Evolutionary conservation across 2,329 filamentous ascomycete genomes (phyloP).

Genomic region (Epichloe bromicola): DNA sequence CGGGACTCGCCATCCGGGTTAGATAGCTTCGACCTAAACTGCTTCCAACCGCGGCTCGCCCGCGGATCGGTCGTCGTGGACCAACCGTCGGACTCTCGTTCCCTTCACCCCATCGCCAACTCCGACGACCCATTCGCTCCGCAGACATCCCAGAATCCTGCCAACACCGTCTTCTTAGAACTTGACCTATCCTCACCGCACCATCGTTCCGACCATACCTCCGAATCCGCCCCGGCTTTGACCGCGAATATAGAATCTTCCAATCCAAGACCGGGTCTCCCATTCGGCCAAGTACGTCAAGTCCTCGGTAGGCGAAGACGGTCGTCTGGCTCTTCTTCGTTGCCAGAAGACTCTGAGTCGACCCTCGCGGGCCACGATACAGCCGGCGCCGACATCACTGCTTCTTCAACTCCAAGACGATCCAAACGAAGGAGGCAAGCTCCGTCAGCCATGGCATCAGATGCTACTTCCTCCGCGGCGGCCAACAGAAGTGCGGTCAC

Average conservation of each 20-base stretch:
- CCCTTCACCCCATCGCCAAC: conserved; percentile 23
- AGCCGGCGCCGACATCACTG: conserved; percentile 5
- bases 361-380: conserved; percentile 13
- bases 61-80: conserved; percentile 31
- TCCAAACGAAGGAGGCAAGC: conserved; percentile 44
- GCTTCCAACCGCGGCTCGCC: conserved; percentile 22
- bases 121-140: conserved; percentile 53
- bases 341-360: conserved; percentile 15
- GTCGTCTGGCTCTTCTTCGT: conserved; percentile 27
- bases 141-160: conserved; percentile 35
- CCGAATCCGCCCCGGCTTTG: conserved; percentile 17
- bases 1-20: background rate
- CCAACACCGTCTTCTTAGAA: conserved; percentile 33
- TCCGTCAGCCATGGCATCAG: conserved; percentile 46
- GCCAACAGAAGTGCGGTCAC: conserved; percentile 40
- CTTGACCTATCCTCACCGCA: conserved; percentile 16
- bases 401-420: conserved; percentile 10
- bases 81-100: conserved; percentile 21
- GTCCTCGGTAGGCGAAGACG: conserved; percentile 45
- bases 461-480: conserved; percentile 35
- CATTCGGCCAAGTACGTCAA: conserved; percentile 18
- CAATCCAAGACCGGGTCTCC: conserved; percentile 14
- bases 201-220: conserved; percentile 11
- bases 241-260: conserved; percentile 30
- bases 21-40: conserved; percentile 3